Base-by-base conservation (phyloP, 2,329 filamentous ascomycete species). In the Phyllosticta citrichinensis region DNA sequence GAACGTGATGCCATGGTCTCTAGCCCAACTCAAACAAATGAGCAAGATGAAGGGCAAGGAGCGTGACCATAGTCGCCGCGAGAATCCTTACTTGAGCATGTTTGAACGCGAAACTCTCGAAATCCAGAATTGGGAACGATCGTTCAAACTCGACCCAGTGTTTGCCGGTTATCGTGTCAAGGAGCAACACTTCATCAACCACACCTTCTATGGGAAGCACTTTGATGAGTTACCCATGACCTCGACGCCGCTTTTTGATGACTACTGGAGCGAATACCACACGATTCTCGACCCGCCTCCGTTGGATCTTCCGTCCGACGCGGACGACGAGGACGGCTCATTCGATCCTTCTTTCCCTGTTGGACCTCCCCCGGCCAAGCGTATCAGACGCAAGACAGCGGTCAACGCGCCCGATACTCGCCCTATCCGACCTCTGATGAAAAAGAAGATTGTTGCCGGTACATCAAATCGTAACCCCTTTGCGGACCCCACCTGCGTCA, bases 401-500 rank as follows among this genome's bases (percentile, higher is more conserved):
- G n/a, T 53, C 6, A 50, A 53, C 14, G 30, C 47, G 5, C 24
- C 30, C 19, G 59, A 57, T 8, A 27, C 56, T 17, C 30, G 27
- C 9, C 25, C 40, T 14, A 47, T 25, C 4, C 20, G 51, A 5
- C 40, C 50, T 20, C 11, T 56, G 3, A 35, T 47, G 10, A 47
- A 5, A 47, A 47, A 47, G 40, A 47, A 47, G 40, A 5, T 47
- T 8, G 40, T n/a, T 17, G 6, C 17, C 12, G 40, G 14, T 14
- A 47, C 40, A n/a, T 47, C 40, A 17, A 47, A n/a, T n/a, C 58
- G 58, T 17, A 54, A 19, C 5, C 59, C 59, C 8, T 40, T 55
- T 1, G 53, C 55, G 20, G 56, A 66, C 61, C 10, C 69, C 70
- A 62, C 40, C 4, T 59, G 56, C 24, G 52, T 62, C 12, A 59